Evolutionary conservation across 495 filamentous ascomycete species (phyloP).

Genomic region (Penicillium odoratum): DNA sequence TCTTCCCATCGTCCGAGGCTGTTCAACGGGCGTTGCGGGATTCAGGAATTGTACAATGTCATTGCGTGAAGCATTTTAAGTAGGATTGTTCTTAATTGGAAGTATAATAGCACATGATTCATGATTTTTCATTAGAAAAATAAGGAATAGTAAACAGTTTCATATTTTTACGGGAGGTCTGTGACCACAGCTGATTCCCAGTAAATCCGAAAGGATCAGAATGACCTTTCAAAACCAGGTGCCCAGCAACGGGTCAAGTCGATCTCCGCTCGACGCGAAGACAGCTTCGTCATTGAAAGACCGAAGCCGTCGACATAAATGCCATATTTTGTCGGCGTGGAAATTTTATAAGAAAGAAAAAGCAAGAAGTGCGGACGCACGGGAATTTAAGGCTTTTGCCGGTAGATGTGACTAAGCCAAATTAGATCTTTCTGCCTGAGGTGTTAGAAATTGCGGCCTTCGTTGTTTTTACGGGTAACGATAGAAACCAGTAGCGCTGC

Average conservation of each 20-base stretch:
- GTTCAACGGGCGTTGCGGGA: constrained; percentile 23
- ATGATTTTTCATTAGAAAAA: constrained; percentile 2
- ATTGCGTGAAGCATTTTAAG: constrained; percentile 13
- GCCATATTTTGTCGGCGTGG: constrained; percentile 53
- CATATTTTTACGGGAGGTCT: constrained; percentile 27
- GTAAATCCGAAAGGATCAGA: constrained; percentile 61
- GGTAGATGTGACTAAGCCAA: not conserved
- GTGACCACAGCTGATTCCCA: constrained; percentile 84
- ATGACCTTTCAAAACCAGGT: constrained; percentile 72
- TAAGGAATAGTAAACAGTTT: constrained; percentile 1
- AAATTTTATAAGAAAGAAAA: constrained; percentile 44
- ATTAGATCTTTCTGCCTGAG: not conserved
- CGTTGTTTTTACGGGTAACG: constrained; percentile 34
- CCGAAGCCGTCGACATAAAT: constrained; percentile 62
- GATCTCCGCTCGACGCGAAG: constrained; percentile 73
- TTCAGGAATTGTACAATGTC: constrained; percentile 20
- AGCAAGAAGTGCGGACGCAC: constrained; percentile 24
- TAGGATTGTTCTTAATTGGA: constrained; percentile 2
- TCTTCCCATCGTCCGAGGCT: constrained; percentile 13
- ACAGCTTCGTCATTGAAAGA: constrained; percentile 53
- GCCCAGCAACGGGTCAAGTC: constrained; percentile 71
- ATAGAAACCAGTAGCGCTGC: constrained; percentile 43
- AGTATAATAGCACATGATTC: not conserved
- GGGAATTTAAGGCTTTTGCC: constrained; percentile 32
- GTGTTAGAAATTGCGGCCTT: not conserved